A percentile compares a stretch with the other conserved stretches of the same genome.
phyloP scores from a whole-genome alignment of 1,284 basidiomycete genomes.

The Amylostereum areolatum region DNA sequence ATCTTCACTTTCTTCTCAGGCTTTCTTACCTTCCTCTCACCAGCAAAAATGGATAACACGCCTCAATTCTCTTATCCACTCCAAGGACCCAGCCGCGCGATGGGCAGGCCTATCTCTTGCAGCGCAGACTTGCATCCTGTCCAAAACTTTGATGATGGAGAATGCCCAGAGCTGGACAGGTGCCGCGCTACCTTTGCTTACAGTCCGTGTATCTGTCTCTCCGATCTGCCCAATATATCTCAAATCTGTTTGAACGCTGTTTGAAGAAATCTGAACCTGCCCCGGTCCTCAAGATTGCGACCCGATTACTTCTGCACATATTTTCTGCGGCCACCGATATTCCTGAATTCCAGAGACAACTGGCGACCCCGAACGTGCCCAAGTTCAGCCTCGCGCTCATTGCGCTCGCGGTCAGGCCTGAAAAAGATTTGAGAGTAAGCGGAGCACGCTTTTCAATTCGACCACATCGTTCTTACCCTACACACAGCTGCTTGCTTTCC shows the following conservation, averaged over 20 bases:
- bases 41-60: slow-evolving; percentile 67
- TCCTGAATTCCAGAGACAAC: slow-evolving; percentile 72
- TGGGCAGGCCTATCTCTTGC: slow-evolving; percentile 76
- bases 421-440: slow-evolving; percentile 47
- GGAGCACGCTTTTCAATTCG: background rate
- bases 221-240: slow-evolving; percentile 14
- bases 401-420: slow-evolving; percentile 43
- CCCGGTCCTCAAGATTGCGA: slow-evolving; percentile 51
- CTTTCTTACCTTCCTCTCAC: slow-evolving; percentile 55
- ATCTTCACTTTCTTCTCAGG: slow-evolving; percentile 40
- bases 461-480: slow-evolving; percentile 19
- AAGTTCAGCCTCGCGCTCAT: slow-evolving; percentile 61
- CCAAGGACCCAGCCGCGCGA: slow-evolving; percentile 62
- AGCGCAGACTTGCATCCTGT: slow-evolving; percentile 51
- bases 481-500: slow-evolving; percentile 45
- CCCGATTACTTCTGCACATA: slow-evolving; percentile 54
- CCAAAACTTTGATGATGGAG: slow-evolving; percentile 57
- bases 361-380: slow-evolving; percentile 61
- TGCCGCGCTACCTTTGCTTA: slow-evolving; percentile 56
- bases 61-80: slow-evolving; percentile 64
- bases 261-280: slow-evolving; percentile 62
- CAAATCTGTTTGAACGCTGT: slow-evolving; percentile 15
- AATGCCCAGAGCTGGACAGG: slow-evolving; percentile 66
- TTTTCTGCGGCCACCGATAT: slow-evolving; percentile 52
- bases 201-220: slow-evolving; percentile 41